These are phyloP conservation scores for Chytriomyces confervae DNA, from an alignment of 192 early-diverging fungal genomes.

Conservation along the genomic window DNA sequence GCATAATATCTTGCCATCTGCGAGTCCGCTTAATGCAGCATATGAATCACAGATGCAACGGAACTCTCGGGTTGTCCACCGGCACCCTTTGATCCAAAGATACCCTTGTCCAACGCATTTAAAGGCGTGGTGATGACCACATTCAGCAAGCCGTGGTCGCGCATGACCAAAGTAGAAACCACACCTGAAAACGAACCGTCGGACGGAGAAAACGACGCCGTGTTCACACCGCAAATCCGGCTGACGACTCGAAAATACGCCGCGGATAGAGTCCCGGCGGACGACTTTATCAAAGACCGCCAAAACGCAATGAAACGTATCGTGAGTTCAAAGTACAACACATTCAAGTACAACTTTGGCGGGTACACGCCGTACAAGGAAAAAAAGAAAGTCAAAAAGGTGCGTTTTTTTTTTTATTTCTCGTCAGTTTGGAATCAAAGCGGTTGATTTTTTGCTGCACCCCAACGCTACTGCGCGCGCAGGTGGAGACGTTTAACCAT, in stretches of 20 bases:
- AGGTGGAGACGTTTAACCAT: conserved; percentile 31
- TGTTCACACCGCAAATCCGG: conserved; percentile 35
- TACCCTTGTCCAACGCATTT: conserved; percentile 33
- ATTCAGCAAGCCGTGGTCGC: conserved; percentile 14
- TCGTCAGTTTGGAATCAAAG: neutral
- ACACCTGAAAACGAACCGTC: neutral
- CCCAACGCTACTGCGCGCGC: conserved; percentile 1
- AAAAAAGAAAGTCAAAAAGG: conserved; percentile 32
- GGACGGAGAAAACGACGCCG: conserved; percentile 10
- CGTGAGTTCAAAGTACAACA: conserved; percentile 49
- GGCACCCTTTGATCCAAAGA: conserved; percentile 49
- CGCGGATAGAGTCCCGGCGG: conserved; percentile 33
- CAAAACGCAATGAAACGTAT: conserved; percentile 55
- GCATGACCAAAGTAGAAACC: conserved; percentile 3
- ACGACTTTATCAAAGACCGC: conserved; percentile 55
- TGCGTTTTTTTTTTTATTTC: neutral
- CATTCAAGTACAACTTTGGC: conserved; percentile 62
- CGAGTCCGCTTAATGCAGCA: no score
- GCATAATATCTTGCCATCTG: neutral
- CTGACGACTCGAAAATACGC: conserved; percentile 39
- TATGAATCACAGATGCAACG: conserved; percentile 24
- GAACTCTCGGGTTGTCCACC: conserved; percentile 46
- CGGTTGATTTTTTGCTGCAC: neutral
- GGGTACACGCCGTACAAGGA: conserved; percentile 60
- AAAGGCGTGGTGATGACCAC: conserved; percentile 29